These are phyloP conservation scores for Furcasterigmium sp. DNA, from an alignment of 2,329 filamentous ascomycete species.

Conservation along the genomic window DNA sequence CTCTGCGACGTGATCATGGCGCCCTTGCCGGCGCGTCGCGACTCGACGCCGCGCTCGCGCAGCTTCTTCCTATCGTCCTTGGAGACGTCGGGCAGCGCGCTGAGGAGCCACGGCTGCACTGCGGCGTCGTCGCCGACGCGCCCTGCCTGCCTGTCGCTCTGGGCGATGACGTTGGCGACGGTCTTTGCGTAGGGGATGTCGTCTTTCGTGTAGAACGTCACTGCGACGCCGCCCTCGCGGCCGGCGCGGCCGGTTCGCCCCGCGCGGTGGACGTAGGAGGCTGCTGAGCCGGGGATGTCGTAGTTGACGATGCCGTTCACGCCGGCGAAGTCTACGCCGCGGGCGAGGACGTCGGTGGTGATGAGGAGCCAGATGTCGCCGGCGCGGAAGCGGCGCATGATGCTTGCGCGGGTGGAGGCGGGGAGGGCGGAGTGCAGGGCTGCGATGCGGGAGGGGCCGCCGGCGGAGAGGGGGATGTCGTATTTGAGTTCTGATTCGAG, in stretches of 20 bases:
- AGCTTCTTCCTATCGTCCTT: slow-evolving; percentile 82
- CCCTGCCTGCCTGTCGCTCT: slow-evolving; percentile 68
- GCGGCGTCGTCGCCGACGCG: slow-evolving; percentile 47
- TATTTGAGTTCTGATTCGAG: slow-evolving; percentile 88
- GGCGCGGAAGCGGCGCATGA: slow-evolving; percentile 85
- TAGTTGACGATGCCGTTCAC: slow-evolving; percentile 97
- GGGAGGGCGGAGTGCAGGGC: slow-evolving; percentile 85
- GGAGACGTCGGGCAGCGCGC: slow-evolving; percentile 75
- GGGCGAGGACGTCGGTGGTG: slow-evolving; percentile 87
- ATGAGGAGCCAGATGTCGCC: slow-evolving; percentile 96
- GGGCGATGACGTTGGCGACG: slow-evolving; percentile 87
- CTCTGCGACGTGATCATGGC: slow-evolving; percentile 79
- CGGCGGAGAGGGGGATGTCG: slow-evolving; percentile 85
- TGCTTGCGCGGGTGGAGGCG: slow-evolving; percentile 65
- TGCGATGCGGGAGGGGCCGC: slow-evolving; percentile 77
- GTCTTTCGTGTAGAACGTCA: slow-evolving; percentile 94
- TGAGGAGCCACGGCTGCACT: slow-evolving; percentile 80
- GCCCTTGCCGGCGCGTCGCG: slow-evolving; percentile 43
- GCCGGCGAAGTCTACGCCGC: slow-evolving; percentile 90
- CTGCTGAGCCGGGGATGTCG: slow-evolving; percentile 87
- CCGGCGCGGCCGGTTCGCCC: slow-evolving; percentile 88
- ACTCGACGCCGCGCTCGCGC: slow-evolving; percentile 77
- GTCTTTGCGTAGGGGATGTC: slow-evolving; percentile 86
- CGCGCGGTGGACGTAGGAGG: slow-evolving; percentile 87
- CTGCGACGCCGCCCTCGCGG: slow-evolving; percentile 77